Conservation (phyloP, 495 filamentous ascomycete genomes). For the Hypoxylon fuscum region DNA sequence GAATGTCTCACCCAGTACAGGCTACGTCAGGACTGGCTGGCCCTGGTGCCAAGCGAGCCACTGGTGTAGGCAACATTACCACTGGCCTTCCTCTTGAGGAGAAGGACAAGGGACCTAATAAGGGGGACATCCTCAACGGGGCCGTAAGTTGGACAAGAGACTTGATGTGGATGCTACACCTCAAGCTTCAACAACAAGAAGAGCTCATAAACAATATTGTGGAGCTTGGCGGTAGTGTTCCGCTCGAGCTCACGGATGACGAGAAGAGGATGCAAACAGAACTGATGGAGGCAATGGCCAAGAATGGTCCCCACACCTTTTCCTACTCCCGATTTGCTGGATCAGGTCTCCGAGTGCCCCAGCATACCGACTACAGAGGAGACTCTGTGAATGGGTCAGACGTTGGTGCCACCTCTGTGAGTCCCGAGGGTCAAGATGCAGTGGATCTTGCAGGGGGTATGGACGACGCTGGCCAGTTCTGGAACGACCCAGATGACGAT, state of each 20-base stretch:
- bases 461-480: constrained; percentile 69
- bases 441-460: constrained; percentile 65
- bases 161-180: constrained; percentile 93
- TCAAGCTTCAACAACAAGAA: constrained; percentile 87
- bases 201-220: constrained; percentile 78
- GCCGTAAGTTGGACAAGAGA: constrained; percentile 97
- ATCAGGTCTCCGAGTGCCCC: constrained; percentile 85
- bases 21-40: constrained; percentile 92
- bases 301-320: constrained; percentile 76
- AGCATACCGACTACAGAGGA: constrained; percentile 91
- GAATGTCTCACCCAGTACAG: constrained; percentile 68
- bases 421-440: constrained; percentile 72
- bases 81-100: constrained; percentile 92
- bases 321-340: constrained; percentile 86
- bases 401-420: constrained; percentile 61
- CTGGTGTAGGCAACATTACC: constrained; percentile 82
- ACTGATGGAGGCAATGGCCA: constrained; percentile 82
- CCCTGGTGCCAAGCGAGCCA: constrained; percentile 80
- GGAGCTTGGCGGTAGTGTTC: constrained; percentile 74
- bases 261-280: constrained; percentile 95
- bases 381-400: constrained; percentile 66
- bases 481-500: constrained; percentile 73
- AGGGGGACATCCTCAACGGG: constrained; percentile 97
- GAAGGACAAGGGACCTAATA: constrained; percentile 98
- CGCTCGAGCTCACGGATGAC: constrained; percentile 88